Percentiles rank a stretch among this genome's conserved stretches.
Conservation (phyloP, 352 stramenopile species). For the Phytophthora agathidicida region DNA sequence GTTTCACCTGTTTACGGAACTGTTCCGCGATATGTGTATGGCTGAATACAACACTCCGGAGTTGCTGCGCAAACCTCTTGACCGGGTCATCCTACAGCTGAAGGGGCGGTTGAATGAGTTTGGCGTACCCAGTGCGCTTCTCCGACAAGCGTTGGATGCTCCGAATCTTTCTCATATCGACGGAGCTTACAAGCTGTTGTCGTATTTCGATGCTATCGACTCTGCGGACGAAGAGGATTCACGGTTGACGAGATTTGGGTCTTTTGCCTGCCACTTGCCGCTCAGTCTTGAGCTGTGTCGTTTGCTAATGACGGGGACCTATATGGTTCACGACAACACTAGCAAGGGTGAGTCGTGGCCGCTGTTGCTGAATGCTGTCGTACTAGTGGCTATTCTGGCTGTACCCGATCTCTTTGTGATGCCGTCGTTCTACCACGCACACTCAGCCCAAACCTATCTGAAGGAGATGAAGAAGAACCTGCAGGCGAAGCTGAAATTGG, state of each 20-base stretch:
- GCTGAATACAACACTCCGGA: slow-evolving; percentile 82
- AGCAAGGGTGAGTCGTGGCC: slow-evolving; percentile 36
- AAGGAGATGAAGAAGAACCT: slow-evolving; percentile 82
- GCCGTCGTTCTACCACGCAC: slow-evolving; percentile 81
- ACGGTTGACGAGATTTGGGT: slow-evolving; percentile 75
- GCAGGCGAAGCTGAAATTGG: slow-evolving; percentile 67
- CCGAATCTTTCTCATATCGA: slow-evolving; percentile 74
- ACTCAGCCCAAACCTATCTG: slow-evolving; percentile 67
- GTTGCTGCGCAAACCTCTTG: slow-evolving; percentile 81
- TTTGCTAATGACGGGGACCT: slow-evolving; percentile 68
- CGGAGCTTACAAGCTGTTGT: slow-evolving; percentile 79
- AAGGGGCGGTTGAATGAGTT: slow-evolving; percentile 78
- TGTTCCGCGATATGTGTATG: slow-evolving; percentile 74
- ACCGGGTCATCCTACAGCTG: slow-evolving; percentile 80
- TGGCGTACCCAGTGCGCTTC: slow-evolving; percentile 68
- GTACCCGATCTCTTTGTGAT: slow-evolving; percentile 76
- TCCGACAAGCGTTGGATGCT: slow-evolving; percentile 70
- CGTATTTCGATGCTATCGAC: slow-evolving; percentile 73
- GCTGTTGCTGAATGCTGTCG: slow-evolving; percentile 61
- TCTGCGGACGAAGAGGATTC: slow-evolving; percentile 55
- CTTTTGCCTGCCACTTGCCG: slow-evolving; percentile 81
- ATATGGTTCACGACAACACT: slow-evolving; percentile 41
- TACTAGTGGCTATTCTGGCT: slow-evolving; percentile 70
- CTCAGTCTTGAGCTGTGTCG: slow-evolving; percentile 79
- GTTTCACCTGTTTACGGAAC: slow-evolving; percentile 89